Conservation (phyloP, 1,284 basidiomycete genomes). For the Cryptococcus wingfieldii region DNA sequence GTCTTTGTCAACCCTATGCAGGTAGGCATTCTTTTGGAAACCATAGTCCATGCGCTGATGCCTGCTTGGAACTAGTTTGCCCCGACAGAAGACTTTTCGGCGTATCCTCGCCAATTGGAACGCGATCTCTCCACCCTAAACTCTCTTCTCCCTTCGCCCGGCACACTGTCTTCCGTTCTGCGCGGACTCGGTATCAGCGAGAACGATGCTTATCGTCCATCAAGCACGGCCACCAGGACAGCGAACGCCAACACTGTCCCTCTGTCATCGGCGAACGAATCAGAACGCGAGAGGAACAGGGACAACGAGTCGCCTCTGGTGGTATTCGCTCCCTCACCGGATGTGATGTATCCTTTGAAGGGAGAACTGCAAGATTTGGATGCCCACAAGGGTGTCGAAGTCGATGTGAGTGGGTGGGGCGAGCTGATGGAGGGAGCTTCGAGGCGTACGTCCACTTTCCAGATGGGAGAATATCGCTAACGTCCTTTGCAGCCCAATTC, state of each 20-base stretch:
- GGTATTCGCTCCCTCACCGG: conserved; percentile 70
- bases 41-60: background rate
- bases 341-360: conserved; percentile 74
- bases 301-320: conserved; percentile 53
- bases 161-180: conserved; percentile 36
- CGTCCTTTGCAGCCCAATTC: conserved; percentile 65
- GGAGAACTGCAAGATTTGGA: conserved; percentile 76
- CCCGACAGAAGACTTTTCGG: conserved; percentile 85
- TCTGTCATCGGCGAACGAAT: too few relatives aligned
- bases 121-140: conserved; percentile 54
- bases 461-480: background rate
- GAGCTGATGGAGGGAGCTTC: conserved; percentile 49
- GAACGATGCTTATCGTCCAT: conserved; percentile 24
- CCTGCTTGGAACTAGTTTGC: conserved; percentile 63
- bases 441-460: conserved; percentile 36
- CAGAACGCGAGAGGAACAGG: too few relatives aligned
- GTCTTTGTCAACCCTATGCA: conserved; percentile 96
- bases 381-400: conserved; percentile 79
- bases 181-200: conserved; percentile 38
- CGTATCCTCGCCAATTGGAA: conserved; percentile 77
- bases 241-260: background rate
- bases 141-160: conserved; percentile 56
- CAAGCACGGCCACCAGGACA: background rate
- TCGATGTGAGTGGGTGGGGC: conserved; percentile 82
- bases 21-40: conserved; percentile 13